phyloP scores from a whole-genome alignment of 257 asterid genomes.

The Echites panduratus region DNA sequence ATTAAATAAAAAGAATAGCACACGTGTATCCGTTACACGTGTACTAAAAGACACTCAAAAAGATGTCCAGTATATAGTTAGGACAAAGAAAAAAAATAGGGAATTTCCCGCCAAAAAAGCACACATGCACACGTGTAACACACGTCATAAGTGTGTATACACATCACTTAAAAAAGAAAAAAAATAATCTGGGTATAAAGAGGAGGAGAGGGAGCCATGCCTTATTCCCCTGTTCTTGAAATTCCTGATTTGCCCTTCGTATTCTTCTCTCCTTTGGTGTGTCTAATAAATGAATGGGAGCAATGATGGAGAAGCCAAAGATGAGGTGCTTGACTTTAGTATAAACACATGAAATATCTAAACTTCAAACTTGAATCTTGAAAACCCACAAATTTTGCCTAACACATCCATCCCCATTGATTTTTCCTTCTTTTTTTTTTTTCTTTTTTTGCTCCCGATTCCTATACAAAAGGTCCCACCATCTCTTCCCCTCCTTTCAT shows the following conservation, averaged over 20 bases:
- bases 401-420: slow-evolving; percentile 28
- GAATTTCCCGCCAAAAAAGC: slow-evolving; percentile 59
- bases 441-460: slow-evolving; percentile 3
- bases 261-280: slow-evolving; percentile 1
- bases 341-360: slow-evolving; percentile 24
- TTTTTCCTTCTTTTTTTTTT: no score
- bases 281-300: slow-evolving; percentile 5
- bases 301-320: slow-evolving; percentile 32
- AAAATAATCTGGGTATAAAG: not conserved
- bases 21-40: slow-evolving; percentile 47
- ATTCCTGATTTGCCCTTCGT: no score
- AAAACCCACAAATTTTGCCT: slow-evolving; percentile 23
- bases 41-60: slow-evolving; percentile 15
- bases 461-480: slow-evolving; percentile 41
- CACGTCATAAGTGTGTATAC: slow-evolving; percentile 35
- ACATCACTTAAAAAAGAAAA: slow-evolving; percentile 48
- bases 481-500: slow-evolving; percentile 28
- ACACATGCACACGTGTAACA: slow-evolving; percentile 52
- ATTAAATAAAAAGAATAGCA: slow-evolving; percentile 23
- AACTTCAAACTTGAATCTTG: slow-evolving; percentile 23
- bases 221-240: no score
- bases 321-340: slow-evolving; percentile 29
- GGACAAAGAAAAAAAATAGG: slow-evolving; percentile 38
- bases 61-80: slow-evolving; percentile 45
- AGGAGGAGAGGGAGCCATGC: slow-evolving; percentile 25